phyloP scores from a whole-genome alignment of 192 early-diverging fungal species.

The Umbelopsis sp. region DNA sequence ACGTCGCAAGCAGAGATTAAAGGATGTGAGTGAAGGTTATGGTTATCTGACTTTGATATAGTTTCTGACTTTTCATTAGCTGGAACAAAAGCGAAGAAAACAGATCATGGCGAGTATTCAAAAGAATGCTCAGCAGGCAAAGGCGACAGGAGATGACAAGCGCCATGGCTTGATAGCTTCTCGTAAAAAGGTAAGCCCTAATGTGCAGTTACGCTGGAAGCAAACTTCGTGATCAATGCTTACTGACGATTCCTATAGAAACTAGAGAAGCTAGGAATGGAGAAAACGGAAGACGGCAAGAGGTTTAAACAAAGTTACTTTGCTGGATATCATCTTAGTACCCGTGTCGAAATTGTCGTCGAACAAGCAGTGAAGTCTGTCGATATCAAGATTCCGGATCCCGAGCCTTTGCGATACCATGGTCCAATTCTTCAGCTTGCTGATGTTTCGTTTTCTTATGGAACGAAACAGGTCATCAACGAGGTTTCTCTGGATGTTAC shows the following conservation, averaged over 20 bases:
- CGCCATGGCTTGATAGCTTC: slow-evolving; percentile 72
- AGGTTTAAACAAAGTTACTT: slow-evolving; percentile 66
- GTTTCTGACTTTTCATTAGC: slow-evolving; percentile 10
- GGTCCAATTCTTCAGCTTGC: slow-evolving; percentile 69
- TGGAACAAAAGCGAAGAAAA: slow-evolving; percentile 69
- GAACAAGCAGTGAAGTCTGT: slow-evolving; percentile 57
- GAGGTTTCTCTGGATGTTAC: slow-evolving; percentile 6
- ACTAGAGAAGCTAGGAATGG: slow-evolving; percentile 66
- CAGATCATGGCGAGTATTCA: slow-evolving; percentile 82
- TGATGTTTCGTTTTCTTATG: slow-evolving; percentile 47
- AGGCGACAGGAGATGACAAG: slow-evolving; percentile 81
- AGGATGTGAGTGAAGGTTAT: slow-evolving; percentile 32
- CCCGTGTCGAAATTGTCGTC: slow-evolving; percentile 58
- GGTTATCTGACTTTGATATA: background rate
- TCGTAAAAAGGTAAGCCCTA: slow-evolving; percentile 64
- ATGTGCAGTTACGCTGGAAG: background rate
- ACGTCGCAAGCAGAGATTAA: slow-evolving; percentile 66
- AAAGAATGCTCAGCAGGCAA: slow-evolving; percentile 70
- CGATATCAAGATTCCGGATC: slow-evolving; percentile 69
- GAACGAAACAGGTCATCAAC: background rate
- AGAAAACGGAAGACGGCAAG: slow-evolving; percentile 69
- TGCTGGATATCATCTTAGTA: slow-evolving; percentile 51
- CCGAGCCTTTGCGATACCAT: slow-evolving; percentile 63
- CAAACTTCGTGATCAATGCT: background rate
- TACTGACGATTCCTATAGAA: slow-evolving; percentile 36